Evolutionary conservation across 2,329 filamentous ascomycete species (phyloP).

Genomic region (Colletotrichum karsti): DNA sequence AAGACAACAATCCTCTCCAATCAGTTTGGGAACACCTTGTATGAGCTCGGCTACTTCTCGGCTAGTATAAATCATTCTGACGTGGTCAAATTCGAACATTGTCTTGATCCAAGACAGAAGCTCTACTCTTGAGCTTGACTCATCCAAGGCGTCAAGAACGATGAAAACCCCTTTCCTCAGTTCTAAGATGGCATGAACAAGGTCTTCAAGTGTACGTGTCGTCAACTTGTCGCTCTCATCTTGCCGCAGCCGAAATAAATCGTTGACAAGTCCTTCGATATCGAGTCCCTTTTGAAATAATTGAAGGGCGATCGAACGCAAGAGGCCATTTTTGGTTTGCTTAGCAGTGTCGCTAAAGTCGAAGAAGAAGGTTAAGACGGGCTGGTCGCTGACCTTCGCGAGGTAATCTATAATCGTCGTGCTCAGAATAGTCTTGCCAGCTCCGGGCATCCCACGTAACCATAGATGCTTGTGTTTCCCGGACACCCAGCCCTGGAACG

Average conservation of each 20-base stretch:
- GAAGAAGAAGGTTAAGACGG: conserved; percentile 30
- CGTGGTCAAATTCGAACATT: not conserved
- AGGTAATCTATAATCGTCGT: conserved; percentile 30
- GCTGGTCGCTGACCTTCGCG: not conserved
- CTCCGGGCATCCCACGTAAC: conserved; percentile 31
- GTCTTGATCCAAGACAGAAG: not conserved
- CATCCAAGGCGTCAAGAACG: conserved; percentile 7
- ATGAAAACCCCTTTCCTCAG: fast-evolving
- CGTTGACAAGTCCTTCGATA: not conserved
- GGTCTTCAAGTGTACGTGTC: not conserved
- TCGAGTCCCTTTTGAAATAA: conserved; percentile 26
- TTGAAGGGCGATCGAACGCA: conserved; percentile 30
- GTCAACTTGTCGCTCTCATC: not conserved
- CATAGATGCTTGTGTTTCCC: conserved; percentile 30
- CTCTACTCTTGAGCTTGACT: not conserved
- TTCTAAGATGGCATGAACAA: not conserved
- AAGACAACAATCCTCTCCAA: not conserved
- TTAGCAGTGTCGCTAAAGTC: conserved; percentile 33
- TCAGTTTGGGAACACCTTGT: not conserved
- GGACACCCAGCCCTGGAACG: conserved; percentile 25
- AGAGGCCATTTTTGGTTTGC: conserved; percentile 24
- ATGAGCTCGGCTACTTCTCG: not conserved
- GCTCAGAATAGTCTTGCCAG: conserved; percentile 32
- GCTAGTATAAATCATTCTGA: not conserved
- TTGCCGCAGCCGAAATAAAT: not conserved